Conservation (phyloP, 176 grass and related monocot genomes). For the Triticum monococcum region DNA sequence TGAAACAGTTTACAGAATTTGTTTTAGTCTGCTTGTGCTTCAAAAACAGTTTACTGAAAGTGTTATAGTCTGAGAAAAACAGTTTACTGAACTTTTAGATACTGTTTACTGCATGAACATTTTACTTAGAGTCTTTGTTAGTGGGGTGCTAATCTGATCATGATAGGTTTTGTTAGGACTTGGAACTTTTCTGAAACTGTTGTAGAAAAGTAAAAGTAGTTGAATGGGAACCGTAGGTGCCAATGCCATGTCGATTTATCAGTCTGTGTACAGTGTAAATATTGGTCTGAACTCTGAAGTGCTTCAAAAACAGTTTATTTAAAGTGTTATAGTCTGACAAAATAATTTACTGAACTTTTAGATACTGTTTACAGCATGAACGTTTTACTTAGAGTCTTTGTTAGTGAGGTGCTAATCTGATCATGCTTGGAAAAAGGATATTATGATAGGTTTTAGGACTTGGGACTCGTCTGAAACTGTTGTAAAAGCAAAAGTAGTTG, state of each 20-base stretch:
- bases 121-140: background rate
- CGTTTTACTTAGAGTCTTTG: background rate
- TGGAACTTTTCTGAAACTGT: background rate
- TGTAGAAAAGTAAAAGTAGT: background rate
- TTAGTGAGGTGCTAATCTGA: background rate
- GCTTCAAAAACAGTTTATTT: background rate
- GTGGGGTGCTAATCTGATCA: too few relatives aligned
- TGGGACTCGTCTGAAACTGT: background rate
- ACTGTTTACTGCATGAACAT: background rate
- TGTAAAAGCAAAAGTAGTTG: background rate
- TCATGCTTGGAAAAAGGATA: background rate
- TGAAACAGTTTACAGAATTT: too few relatives aligned
- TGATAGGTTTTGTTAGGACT: too few relatives aligned
- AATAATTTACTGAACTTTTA: background rate
- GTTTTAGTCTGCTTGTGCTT: too few relatives aligned
- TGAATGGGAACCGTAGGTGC: background rate
- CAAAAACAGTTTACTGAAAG: too few relatives aligned
- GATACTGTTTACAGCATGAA: background rate
- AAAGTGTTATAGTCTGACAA: background rate
- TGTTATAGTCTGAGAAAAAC: too few relatives aligned
- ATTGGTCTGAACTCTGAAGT: background rate
- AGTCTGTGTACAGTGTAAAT: background rate
- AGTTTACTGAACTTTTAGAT: background rate
- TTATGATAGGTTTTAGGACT: too few relatives aligned
- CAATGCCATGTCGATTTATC: background rate